phyloP scores from a whole-genome alignment of 768 basidiomycete species.

The Lactarius tabidus region DNA sequence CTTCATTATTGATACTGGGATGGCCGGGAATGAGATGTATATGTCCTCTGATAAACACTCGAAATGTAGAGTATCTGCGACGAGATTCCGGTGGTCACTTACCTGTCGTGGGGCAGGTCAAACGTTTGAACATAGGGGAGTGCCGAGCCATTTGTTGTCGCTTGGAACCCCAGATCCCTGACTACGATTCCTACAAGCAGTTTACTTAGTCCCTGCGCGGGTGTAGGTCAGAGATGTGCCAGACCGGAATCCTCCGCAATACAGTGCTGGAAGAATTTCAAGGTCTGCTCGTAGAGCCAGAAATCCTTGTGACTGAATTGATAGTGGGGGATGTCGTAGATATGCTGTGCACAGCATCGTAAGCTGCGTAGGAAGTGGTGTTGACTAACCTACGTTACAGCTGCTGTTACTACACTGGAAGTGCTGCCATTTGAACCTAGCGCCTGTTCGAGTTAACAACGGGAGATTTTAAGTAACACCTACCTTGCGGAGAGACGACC shows the following conservation, averaged over 20 bases:
- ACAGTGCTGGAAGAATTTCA: conserved; percentile 21
- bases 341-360: conserved; percentile 9
- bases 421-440: conserved; percentile 69
- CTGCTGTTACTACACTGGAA: conserved; percentile 59
- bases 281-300: conserved; percentile 17
- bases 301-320: conserved; percentile 20
- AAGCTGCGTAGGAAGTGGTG: neutral
- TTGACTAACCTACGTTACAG: conserved; percentile 46
- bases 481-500: conserved; percentile 75
- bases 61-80: neutral
- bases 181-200: conserved; percentile 24
- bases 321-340: conserved; percentile 10
- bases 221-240: neutral
- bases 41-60: conserved; percentile 43
- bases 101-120: conserved; percentile 30
- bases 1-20: conserved; percentile 38
- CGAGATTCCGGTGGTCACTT: neutral
- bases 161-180: conserved; percentile 1
- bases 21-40: conserved; percentile 53
- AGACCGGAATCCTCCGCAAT: conserved; percentile 26
- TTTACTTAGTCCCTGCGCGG: neutral
- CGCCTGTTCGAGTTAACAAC: conserved; percentile 8
- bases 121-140: conserved; percentile 44
- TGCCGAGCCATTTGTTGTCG: conserved; percentile 24
- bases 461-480: conserved; percentile 21